phyloP scores from a whole-genome alignment of 129 eudicot genomes.

The Tanacetum coccineum region DNA sequence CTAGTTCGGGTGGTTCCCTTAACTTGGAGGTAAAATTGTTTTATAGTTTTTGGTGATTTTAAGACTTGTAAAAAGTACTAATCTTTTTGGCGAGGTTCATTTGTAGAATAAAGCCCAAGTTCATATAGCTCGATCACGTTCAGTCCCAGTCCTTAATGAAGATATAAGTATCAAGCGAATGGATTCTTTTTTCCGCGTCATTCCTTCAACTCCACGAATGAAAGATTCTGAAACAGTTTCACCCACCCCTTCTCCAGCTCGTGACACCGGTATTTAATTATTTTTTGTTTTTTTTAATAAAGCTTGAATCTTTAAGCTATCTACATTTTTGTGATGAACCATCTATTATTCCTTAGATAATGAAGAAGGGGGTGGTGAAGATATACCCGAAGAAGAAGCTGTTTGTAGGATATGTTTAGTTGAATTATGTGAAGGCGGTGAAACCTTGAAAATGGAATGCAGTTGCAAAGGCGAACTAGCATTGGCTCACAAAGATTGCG shows the following conservation, averaged over 20 bases:
- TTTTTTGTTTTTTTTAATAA: neutral
- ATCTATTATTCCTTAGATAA: constrained; percentile 37
- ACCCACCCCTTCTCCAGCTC: constrained; percentile 32
- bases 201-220: constrained; percentile 71
- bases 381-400: constrained; percentile 91
- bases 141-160: constrained; percentile 64
- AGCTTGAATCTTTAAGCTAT: constrained; percentile 5
- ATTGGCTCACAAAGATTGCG: constrained; percentile 92
- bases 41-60: too few species aligned
- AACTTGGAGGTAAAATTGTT: constrained; percentile 40
- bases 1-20: constrained; percentile 35
- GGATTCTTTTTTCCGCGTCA: constrained; percentile 80
- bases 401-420: constrained; percentile 88
- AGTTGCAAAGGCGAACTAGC: constrained; percentile 94
- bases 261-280: constrained; percentile 44
- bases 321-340: neutral
- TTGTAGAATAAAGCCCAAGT: constrained; percentile 46
- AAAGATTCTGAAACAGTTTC: constrained; percentile 43
- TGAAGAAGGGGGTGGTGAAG: constrained; percentile 64
- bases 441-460: constrained; percentile 91
- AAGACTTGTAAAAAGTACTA: neutral
- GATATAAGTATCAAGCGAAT: constrained; percentile 41
- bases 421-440: constrained; percentile 94
- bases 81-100: constrained; percentile 2
- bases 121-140: constrained; percentile 68